Evolutionary conservation across 1,284 basidiomycete species (phyloP), one percentile per base, ranked within the genome.

Genomic region (Ustilago shanxiensis): DNA sequence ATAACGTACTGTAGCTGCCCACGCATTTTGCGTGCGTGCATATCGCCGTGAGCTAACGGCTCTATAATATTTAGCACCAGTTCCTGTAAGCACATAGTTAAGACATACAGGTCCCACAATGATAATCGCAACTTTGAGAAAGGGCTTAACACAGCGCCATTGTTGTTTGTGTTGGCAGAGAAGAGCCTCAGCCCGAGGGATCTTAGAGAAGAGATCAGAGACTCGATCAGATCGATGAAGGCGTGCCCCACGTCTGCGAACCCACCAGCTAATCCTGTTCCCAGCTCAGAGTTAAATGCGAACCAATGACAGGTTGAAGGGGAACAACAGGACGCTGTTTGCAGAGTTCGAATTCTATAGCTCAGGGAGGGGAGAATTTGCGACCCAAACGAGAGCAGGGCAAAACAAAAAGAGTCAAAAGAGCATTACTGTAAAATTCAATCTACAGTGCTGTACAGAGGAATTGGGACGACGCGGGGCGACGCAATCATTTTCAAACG

Each of bases 21-120:
- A 54, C 31, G 52, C 52, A 33, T 37, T 20, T 51, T 51, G 28
- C 22, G 39, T 56, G 37, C 54, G 54, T 56, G 37, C 54, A 56
- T 41, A 16, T 44, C 28, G 54, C 54, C 53, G 10, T 52, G 50
- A 52, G 50, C 50, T n/a, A 29, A n/a, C n/a, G n/a, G 49, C 20
- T 20, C 10, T 14, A 3, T 26, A 29, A 10, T 13, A 31, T 8
- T 35, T 20, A 33, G 33, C 22, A 13, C 41, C 41, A 20, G 18
- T n/a, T 44, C 41, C 41, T 44, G 6, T 44, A 44, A 18, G 41
- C 41, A 39, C 6, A 39, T 16, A n/a, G 37, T 16, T 5, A 39
- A 16, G 37, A 33, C 31, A 5, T 37, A 37, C 7, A n/a, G n/a
- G n/a, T n/a, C 35, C 14, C 35, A 44, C 41, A 7, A 20, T n/a